These are phyloP conservation scores for Phytophthora capsici DNA, from an alignment of 352 stramenopile genomes.

Conservation along the genomic window DNA sequence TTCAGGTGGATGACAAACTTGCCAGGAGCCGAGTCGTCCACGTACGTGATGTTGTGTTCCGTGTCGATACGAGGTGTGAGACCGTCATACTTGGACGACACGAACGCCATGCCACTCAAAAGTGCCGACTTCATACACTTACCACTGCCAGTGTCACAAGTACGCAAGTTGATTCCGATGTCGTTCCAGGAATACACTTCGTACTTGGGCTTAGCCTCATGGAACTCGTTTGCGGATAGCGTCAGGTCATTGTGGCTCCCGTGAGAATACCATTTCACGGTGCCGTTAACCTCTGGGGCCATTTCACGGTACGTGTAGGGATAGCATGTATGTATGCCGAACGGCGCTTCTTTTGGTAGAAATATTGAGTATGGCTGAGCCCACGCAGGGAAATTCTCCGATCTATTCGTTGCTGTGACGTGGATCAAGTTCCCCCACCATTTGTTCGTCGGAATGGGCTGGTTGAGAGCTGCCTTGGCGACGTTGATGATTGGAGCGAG, in stretches of 20 bases:
- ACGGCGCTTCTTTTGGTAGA: constrained; percentile 51
- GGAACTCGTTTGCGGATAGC: constrained; percentile 67
- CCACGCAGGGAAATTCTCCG: constrained; percentile 57
- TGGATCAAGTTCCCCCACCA: constrained; percentile 86
- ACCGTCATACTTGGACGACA: constrained; percentile 64
- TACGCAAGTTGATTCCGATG: constrained; percentile 58
- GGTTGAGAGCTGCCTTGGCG: constrained; percentile 46
- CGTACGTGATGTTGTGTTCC: constrained; percentile 53
- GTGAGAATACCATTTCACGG: constrained; percentile 66
- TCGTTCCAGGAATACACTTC: constrained; percentile 71
- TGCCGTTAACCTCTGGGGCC: constrained; percentile 49
- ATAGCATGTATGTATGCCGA: constrained; percentile 62
- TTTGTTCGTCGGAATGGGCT: constrained; percentile 80
- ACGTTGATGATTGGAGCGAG: constrained; percentile 71
- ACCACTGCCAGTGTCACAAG: constrained; percentile 33
- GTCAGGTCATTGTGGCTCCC: constrained; percentile 72
- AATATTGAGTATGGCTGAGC: constrained; percentile 73
- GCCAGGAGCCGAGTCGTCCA: constrained; percentile 42
- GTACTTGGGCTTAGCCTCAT: constrained; percentile 46
- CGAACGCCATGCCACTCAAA: constrained; percentile 78
- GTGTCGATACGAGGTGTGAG: constrained; percentile 63
- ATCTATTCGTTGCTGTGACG: constrained; percentile 43
- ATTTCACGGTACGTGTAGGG: constrained; percentile 65
- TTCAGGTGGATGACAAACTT: constrained; percentile 69
- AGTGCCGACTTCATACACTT: constrained; percentile 64